Base-by-base conservation (phyloP, 768 basidiomycete species). In the Aureoboletus auriporus region DNA sequence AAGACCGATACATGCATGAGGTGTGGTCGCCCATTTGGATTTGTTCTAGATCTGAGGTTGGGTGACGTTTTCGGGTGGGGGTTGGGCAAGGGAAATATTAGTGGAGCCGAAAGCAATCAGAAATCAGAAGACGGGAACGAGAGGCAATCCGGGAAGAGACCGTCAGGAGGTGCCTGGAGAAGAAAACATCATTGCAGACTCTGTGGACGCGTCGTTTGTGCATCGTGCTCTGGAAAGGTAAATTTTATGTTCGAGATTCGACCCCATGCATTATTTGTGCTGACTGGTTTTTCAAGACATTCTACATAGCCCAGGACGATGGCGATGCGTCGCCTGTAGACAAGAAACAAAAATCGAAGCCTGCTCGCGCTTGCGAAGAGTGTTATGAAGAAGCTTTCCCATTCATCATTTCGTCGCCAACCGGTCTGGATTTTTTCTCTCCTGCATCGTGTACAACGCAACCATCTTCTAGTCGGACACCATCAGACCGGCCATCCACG, bases 331-430 rank as follows among this genome's bases (percentile, higher is more conserved):
- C 52, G 14, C 34, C 50, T 53, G 71, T 4, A 70, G 66, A 34
- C 52, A 73, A 9, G 75, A 79, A 47, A 69, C 74, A 16, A 62
- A 70, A 33, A 59, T 68, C 63, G 71, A 80, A 86, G 59, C 74
- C 87, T 34, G 85, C 89, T 2, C 78, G 93, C 4, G 84, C 91
- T 7, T 95, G 93, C 63, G 83, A 89, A 47, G 77, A 84, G 2
- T 95, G 93, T 66, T 95, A 85, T 58, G 87, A 90, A 53, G 78
- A 84, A 11, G 86, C 93, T 14, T 95, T 95, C 56, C 90, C 90
- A 0, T 47, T 86, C 29, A 36, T 59, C 16, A 1, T 34, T 26
- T 34, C 54, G 3, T 36, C 43, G 8, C 20, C 16, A 10, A 28
- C n/a, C 2, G 26, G 34, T n/a, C 9, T 46, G n/a, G 58, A 51